A percentile compares a stretch with the other conserved stretches of the same genome.
These are phyloP conservation scores for Erysimum cheiri DNA, from an alignment of 441 rosid species.

Conservation along the genomic window DNA sequence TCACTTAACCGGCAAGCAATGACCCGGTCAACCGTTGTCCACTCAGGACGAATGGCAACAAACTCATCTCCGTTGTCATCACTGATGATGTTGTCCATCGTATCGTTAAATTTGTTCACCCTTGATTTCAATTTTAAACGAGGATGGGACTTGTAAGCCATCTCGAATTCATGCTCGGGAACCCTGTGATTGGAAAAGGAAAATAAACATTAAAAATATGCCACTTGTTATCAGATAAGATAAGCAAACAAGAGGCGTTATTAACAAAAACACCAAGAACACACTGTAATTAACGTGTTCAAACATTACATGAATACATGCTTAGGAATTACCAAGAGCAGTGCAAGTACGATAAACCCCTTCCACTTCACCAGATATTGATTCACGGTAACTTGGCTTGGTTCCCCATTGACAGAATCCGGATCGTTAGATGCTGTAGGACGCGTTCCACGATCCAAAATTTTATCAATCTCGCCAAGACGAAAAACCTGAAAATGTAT, in stretches of 20 bases:
- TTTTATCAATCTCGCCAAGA: conserved; percentile 68
- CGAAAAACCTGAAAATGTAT: conserved; percentile 73
- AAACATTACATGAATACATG: not conserved
- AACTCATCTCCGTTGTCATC: conserved; percentile 61
- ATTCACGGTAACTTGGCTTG: conserved; percentile 69
- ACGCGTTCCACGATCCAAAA: conserved; percentile 82
- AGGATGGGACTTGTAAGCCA: conserved; percentile 75
- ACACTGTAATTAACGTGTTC: conserved; percentile 8
- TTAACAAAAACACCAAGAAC: not conserved
- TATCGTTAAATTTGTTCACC: conserved; percentile 69
- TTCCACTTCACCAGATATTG: conserved; percentile 97
- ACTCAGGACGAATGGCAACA: conserved; percentile 83
- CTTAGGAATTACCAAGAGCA: conserved; percentile 75
- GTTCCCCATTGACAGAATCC: conserved; percentile 61
- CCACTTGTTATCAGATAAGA: conserved; percentile 2
- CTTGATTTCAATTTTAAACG: conserved; percentile 68
- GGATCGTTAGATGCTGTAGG: conserved; percentile 63
- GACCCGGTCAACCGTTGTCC: conserved; percentile 91
- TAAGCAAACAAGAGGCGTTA: not conserved
- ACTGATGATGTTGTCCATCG: conserved; percentile 27
- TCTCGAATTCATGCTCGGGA: conserved; percentile 75
- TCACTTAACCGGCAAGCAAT: conserved; percentile 72
- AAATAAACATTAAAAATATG: conserved; percentile 9
- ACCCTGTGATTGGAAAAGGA: conserved; percentile 58
- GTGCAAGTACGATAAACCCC: conserved; percentile 85